Evolutionary conservation across 2,329 filamentous ascomycete genomes (phyloP).

Genomic region (Ophiostoma australiae): DNA sequence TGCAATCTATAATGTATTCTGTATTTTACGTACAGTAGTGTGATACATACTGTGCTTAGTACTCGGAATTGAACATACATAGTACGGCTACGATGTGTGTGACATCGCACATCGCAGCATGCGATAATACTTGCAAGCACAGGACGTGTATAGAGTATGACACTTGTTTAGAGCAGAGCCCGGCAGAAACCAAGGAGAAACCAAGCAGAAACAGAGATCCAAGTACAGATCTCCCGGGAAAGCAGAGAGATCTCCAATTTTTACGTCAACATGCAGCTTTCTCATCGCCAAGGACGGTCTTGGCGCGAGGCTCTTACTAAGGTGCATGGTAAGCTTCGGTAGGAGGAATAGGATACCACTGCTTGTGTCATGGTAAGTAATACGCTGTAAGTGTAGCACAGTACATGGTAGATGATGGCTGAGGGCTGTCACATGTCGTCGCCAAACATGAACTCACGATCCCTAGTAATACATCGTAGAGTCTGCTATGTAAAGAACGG

Average conservation of each 20-base stretch:
- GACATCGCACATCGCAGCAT: neutral
- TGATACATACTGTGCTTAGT: too few relatives aligned
- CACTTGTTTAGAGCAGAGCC: neutral
- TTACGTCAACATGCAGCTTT: conserved; percentile 6
- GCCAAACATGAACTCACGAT: too few relatives aligned
- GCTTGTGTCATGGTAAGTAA: neutral
- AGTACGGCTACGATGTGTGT: neutral
- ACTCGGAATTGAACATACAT: neutral
- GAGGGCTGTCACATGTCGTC: neutral
- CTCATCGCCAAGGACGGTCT: conserved; percentile 2
- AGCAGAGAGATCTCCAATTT: conserved; percentile 1
- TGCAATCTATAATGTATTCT: neutral
- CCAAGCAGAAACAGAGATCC: neutral
- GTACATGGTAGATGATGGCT: neutral
- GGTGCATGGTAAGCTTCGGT: neutral
- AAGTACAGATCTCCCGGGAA: conserved; percentile 6
- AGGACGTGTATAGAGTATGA: neutral
- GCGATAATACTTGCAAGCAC: neutral
- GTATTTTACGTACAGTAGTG: too few relatives aligned
- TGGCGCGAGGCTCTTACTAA: conserved; percentile 9
- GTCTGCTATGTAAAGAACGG: too few relatives aligned
- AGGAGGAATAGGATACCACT: neutral
- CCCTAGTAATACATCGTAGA: too few relatives aligned
- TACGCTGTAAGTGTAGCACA: neutral
- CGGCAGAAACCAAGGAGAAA: neutral